Percentiles rank a stretch among this genome's conserved stretches.
phyloP scores from a whole-genome alignment of 495 filamentous ascomycete genomes.

The Talaromyces trachyspermus region DNA sequence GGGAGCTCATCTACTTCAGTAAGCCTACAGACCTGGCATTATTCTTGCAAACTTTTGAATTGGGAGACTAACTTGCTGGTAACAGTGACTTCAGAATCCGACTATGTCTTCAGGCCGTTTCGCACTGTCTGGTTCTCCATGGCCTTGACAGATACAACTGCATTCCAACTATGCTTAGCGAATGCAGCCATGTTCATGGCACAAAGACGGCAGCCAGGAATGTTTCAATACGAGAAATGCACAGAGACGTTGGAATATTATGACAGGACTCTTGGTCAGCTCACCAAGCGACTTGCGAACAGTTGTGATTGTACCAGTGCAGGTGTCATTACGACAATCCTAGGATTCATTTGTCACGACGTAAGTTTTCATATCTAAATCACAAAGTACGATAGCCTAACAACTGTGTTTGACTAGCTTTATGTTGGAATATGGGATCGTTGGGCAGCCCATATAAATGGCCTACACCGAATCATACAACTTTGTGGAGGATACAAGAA shows the following conservation, averaged over 20 bases:
- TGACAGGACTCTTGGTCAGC: slow-evolving; percentile 7
- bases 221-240: slow-evolving; percentile 13
- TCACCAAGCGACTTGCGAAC: slow-evolving; percentile 11
- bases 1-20: slow-evolving; percentile 14
- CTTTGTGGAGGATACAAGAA: slow-evolving; percentile 15
- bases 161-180: slow-evolving; percentile 16
- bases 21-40: neutral
- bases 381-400: neutral
- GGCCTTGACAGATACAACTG: slow-evolving; percentile 16
- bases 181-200: slow-evolving; percentile 21
- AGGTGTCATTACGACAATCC: slow-evolving; percentile 12
- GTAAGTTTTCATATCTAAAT: slow-evolving; percentile 2
- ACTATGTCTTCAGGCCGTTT: slow-evolving; percentile 17
- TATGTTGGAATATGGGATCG: slow-evolving; percentile 15
- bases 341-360: slow-evolving; percentile 16
- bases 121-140: slow-evolving; percentile 19
- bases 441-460: slow-evolving; percentile 14
- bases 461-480: slow-evolving; percentile 12
- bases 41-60: neutral
- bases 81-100: slow-evolving; percentile 17
- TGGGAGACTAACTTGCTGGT: neutral
- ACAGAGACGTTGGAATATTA: slow-evolving; percentile 13
- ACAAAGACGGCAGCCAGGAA: slow-evolving; percentile 9
- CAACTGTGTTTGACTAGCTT: slow-evolving; percentile 8
- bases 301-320: slow-evolving; percentile 10